Conservation (phyloP, 164 flowering plant genomes). For the Piper longum region DNA sequence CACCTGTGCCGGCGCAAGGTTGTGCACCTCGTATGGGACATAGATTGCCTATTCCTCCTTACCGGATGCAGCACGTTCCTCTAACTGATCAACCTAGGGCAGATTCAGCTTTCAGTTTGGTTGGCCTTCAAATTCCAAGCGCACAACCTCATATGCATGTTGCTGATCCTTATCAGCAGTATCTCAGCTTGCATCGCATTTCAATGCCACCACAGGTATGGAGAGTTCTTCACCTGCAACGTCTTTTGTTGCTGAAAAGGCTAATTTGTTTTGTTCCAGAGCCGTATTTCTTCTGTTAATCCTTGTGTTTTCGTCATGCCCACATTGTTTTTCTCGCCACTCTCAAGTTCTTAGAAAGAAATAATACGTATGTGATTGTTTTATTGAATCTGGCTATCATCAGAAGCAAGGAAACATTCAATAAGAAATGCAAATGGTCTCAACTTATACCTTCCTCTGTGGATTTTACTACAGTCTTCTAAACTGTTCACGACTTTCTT, state of each 20-base stretch:
- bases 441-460: neutral
- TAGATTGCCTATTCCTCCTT: conserved; percentile 44
- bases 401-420: no score
- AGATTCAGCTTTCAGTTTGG: conserved; percentile 25
- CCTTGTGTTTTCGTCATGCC: neutral
- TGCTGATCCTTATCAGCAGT: conserved; percentile 52
- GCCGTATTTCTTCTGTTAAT: neutral
- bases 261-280: no score
- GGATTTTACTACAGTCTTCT: neutral
- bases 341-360: no score
- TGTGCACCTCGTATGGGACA: conserved; percentile 44
- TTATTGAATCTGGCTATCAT: neutral
- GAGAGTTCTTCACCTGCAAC: neutral
- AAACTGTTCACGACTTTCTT: neutral
- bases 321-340: neutral
- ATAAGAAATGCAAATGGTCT: neutral
- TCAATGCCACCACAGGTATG: conserved; percentile 37
- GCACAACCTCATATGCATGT: conserved; percentile 26
- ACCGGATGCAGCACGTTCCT: conserved; percentile 35
- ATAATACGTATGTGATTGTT: neutral
- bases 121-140: conserved; percentile 19
- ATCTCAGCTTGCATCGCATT: conserved; percentile 38
- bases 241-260: neutral
- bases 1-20: conserved; percentile 35
- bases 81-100: conserved; percentile 31